Base-by-base conservation (phyloP, 169 alveolate genomes). In the Babesia gibsoni region DNA sequence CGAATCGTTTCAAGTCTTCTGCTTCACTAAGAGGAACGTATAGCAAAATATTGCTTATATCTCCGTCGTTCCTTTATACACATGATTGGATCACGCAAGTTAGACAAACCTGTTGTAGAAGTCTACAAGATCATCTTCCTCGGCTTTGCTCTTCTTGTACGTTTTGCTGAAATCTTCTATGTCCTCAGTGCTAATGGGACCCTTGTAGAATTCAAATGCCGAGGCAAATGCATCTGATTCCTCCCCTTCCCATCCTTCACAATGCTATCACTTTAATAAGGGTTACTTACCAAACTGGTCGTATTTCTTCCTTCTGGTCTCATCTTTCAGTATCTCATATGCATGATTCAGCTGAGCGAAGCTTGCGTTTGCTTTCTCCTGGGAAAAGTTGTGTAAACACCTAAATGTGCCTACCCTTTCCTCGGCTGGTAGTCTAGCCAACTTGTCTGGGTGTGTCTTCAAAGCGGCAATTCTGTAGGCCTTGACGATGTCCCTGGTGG, bases 371-470 rank as follows among this genome's bases (percentile, higher is more conserved):
- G 89, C 86, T 52, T 82, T 68, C 25, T 74, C 89, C 80, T 82
- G 52, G 12, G 61, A 20, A 48, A 37, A 8, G 30, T 53, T 3
- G 33, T 25, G n/a, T 23, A 43, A 6, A 53, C 50, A 22, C 42
- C 43, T 1, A 37, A 50, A 23, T 1, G 35, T 22, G 35, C 8
- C 65, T 25, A 50, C 84, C 53, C 63, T 39, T 37, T 69, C 68
- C 10, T 59, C 53, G 42, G 61, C 59, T 64, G 63, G 50, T 50
- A 77, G 45, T 27, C 57, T 39, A 23, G 82, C 33, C 8, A 82
- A 78, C 82, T 96, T 96, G 73, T 95, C 99, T 12, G 99, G 98
- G 67, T 96, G 99, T 43, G 89, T 88, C 52, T 74, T 93, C 30
- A 91, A 65, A 0, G 96, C 98, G 1, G 91, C 84, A 53, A 92